Conservation (phyloP, 257 asterid genomes). For the Solanum lignicaule region DNA sequence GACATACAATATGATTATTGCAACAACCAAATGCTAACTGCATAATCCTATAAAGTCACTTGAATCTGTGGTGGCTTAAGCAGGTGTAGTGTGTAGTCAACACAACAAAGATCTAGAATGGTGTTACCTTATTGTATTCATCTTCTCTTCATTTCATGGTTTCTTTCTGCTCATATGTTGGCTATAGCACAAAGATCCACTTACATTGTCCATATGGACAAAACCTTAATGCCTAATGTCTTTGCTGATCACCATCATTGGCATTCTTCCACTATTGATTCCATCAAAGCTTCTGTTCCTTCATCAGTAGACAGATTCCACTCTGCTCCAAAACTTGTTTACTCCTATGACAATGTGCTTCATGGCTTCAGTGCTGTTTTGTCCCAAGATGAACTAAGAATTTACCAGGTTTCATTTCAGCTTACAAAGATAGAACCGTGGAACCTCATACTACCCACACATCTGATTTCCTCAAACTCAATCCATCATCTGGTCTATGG, state of each 20-base stretch:
- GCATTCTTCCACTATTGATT: not conserved
- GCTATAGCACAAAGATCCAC: not conserved
- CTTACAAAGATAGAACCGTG: not conserved
- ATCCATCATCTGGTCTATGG: conserved; percentile 7
- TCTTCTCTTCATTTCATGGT: not conserved
- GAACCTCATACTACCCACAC: conserved; percentile 7
- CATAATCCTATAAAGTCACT: not conserved
- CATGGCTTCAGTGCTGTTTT: conserved; percentile 13
- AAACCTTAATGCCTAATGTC: conserved; percentile 6
- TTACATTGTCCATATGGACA: conserved; percentile 15
- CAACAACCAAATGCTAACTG: not conserved
- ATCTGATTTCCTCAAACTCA: conserved; percentile 11
- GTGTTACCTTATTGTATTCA: not conserved
- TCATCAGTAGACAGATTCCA: not conserved
- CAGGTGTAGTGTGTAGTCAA: not conserved
- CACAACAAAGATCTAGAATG: not conserved
- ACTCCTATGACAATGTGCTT: not conserved
- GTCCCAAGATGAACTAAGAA: conserved; percentile 7
- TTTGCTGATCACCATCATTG: conserved; percentile 9
- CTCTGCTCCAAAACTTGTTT: conserved; percentile 1
- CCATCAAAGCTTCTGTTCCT: not conserved
- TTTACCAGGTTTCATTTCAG: conserved; percentile 2
- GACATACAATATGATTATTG: not conserved
- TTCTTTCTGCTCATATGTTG: not conserved
- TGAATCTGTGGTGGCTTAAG: not conserved